Conservation (phyloP, 495 filamentous ascomycete species). For the Aspergillus biplanus region DNA sequence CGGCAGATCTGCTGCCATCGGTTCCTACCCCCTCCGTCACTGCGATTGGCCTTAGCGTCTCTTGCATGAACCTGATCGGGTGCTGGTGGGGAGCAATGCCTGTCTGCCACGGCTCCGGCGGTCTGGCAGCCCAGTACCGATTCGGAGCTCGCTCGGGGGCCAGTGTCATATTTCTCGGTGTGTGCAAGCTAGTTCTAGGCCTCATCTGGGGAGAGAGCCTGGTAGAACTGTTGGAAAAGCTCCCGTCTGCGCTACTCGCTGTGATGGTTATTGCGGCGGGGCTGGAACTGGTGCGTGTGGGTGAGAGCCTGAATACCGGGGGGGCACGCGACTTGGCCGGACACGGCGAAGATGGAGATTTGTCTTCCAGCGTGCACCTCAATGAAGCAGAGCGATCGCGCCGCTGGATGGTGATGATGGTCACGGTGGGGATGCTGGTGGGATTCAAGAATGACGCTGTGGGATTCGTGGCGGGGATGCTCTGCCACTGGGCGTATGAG, state of each 20-base stretch:
- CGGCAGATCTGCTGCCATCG: conserved; percentile 71
- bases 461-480: conserved; percentile 80
- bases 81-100: conserved; percentile 96
- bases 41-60: conserved; percentile 77
- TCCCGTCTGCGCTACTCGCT: conserved; percentile 75
- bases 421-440: conserved; percentile 77
- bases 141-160: conserved; percentile 90
- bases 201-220: conserved; percentile 71
- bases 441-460: conserved; percentile 90
- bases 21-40: conserved; percentile 68
- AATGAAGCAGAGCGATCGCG: conserved; percentile 66
- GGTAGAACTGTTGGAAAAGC: conserved; percentile 64
- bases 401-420: conserved; percentile 84
- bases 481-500: conserved; percentile 63
- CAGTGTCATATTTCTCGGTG: conserved; percentile 77
- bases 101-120: conserved; percentile 91
- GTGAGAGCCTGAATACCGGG: conserved; percentile 74
- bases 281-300: conserved; percentile 81
- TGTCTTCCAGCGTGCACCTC: conserved; percentile 37
- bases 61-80: conserved; percentile 77
- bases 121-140: conserved; percentile 83
- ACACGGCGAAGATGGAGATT: conserved; percentile 31
- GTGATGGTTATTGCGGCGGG: conserved; percentile 90
- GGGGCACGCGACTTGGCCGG: conserved; percentile 63
- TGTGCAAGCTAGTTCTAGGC: conserved; percentile 75